These are phyloP conservation scores for Aspergillus mulundensis DNA, from an alignment of 495 filamentous ascomycete species.

Conservation along the genomic window DNA sequence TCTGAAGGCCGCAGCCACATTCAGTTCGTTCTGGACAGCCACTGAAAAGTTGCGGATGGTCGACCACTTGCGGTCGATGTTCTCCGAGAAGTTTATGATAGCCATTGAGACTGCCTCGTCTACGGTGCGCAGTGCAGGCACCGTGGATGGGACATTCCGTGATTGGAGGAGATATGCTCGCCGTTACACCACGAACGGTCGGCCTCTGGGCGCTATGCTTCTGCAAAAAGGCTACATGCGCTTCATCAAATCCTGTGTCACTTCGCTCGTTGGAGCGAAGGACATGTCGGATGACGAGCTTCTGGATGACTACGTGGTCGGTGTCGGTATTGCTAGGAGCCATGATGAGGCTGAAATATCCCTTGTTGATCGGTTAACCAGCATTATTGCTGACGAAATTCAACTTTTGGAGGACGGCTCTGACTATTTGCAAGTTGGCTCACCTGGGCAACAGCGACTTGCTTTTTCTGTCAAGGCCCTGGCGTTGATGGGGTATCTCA, in stretches of 20 bases:
- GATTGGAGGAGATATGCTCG: slow-evolving; percentile 81
- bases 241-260: slow-evolving; percentile 74
- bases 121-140: slow-evolving; percentile 64
- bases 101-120: slow-evolving; percentile 84
- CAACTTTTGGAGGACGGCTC: slow-evolving; percentile 80
- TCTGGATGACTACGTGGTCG: slow-evolving; percentile 68
- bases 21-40: slow-evolving; percentile 73
- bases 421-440: slow-evolving; percentile 81
- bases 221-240: slow-evolving; percentile 82
- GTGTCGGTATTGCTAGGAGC: slow-evolving; percentile 45
- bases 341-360: slow-evolving; percentile 36
- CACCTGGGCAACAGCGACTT: slow-evolving; percentile 80
- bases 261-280: slow-evolving; percentile 58
- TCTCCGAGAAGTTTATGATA: slow-evolving; percentile 79
- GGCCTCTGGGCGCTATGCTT: slow-evolving; percentile 88
- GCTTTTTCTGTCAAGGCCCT: slow-evolving; percentile 81
- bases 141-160: slow-evolving; percentile 45
- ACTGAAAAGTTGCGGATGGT: slow-evolving; percentile 68
- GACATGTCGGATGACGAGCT: slow-evolving; percentile 59
- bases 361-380: slow-evolving; percentile 64
- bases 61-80: slow-evolving; percentile 59
- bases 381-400: slow-evolving; percentile 76
- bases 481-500: slow-evolving; percentile 77
- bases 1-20: slow-evolving; percentile 69
- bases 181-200: slow-evolving; percentile 73